A percentile compares a stretch with the other conserved stretches of the same genome.
These are phyloP conservation scores for Cercophora newfieldiana DNA, from an alignment of 495 filamentous ascomycete genomes.

Conservation along the genomic window DNA sequence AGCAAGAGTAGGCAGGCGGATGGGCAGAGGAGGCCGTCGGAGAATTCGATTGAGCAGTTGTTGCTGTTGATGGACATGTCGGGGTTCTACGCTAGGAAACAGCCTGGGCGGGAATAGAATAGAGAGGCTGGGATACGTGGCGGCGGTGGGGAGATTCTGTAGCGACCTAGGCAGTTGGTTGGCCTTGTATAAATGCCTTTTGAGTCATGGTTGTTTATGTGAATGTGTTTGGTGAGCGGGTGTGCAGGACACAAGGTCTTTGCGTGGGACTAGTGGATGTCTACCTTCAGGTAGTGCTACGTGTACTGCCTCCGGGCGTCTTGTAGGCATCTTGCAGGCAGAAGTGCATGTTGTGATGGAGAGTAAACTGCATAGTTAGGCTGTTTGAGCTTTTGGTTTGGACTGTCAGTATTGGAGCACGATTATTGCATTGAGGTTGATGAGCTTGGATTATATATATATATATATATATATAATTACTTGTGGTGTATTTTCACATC, in stretches of 20 bases:
- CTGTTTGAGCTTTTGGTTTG: no score
- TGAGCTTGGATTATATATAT: no score
- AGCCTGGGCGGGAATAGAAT: not conserved
- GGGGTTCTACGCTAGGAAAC: slow-evolving; percentile 49
- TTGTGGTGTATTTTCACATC: no score
- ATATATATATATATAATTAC: no score
- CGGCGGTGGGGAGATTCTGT: no score
- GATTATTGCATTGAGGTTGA: no score
- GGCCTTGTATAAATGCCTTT: not conserved
- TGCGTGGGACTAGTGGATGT: not conserved
- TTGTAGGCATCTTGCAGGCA: no score
- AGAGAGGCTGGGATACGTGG: not conserved
- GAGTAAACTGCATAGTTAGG: no score
- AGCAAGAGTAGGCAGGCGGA: slow-evolving; percentile 23
- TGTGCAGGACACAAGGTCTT: not conserved
- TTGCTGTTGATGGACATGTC: slow-evolving; percentile 61
- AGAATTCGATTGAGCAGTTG: slow-evolving; percentile 54
- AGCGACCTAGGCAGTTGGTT: not conserved
- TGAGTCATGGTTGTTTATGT: not conserved
- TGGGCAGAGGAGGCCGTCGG: slow-evolving; percentile 31
- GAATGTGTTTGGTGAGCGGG: not conserved
- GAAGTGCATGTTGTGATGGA: no score
- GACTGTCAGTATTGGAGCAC: no score
- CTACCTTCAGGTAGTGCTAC: not conserved
- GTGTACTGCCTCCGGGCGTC: not conserved